phyloP scores from a whole-genome alignment of 2,329 filamentous ascomycete genomes.

The Camptophora hylomeconis region DNA sequence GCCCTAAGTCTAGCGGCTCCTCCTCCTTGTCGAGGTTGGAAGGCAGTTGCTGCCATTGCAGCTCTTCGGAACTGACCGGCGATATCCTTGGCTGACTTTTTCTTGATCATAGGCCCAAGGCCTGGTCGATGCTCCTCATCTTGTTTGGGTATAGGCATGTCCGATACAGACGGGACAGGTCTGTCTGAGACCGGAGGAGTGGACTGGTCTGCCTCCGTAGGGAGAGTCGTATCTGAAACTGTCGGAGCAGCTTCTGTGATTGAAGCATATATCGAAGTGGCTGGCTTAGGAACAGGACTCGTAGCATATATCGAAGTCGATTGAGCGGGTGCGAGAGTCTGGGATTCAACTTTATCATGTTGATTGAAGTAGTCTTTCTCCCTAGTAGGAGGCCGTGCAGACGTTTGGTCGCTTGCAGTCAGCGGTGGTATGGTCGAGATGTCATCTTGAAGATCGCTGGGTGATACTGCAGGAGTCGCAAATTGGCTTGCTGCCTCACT shows the following conservation, averaged over 20 bases:
- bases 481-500: slow-evolving; percentile 21
- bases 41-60: slow-evolving; percentile 56
- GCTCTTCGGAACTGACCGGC: slow-evolving; percentile 70
- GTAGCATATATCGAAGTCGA: too few species aligned
- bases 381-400: too few species aligned
- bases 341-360: too few species aligned
- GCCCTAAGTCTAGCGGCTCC: slow-evolving; percentile 67
- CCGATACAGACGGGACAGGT: slow-evolving; percentile 8
- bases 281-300: too few species aligned
- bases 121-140: slow-evolving; percentile 55
- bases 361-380: too few species aligned
- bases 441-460: slow-evolving; percentile 22
- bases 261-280: too few species aligned
- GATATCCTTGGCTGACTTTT: slow-evolving; percentile 58
- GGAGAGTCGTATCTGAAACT: too few species aligned
- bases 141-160: slow-evolving; percentile 22
- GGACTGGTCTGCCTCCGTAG: slow-evolving; percentile 4
- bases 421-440: slow-evolving; percentile 4
- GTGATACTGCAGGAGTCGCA: slow-evolving; percentile 24
- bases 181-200: slow-evolving; percentile 6
- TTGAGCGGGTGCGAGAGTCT: too few species aligned
- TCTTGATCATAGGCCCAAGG: slow-evolving; percentile 78
- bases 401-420: slow-evolving; percentile 3
- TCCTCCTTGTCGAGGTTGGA: slow-evolving; percentile 79
- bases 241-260: too few species aligned